Percentiles rank a stretch among this genome's conserved stretches.
Conservation (phyloP, 2,329 filamentous ascomycete genomes). For the Sporothrix phasma region DNA sequence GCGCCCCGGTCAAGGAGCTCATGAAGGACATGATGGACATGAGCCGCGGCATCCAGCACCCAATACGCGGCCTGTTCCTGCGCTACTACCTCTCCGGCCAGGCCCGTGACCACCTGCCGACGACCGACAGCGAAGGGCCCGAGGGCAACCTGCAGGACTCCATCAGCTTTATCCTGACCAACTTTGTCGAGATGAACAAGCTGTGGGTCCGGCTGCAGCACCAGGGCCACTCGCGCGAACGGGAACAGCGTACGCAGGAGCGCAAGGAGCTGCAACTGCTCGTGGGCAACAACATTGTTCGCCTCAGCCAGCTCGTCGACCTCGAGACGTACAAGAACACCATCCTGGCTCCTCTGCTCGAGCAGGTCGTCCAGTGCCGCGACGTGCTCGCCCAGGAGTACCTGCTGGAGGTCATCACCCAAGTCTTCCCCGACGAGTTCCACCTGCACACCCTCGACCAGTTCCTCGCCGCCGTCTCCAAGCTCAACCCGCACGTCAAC, state of each 20-base stretch:
- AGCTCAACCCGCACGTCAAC: constrained; percentile 92
- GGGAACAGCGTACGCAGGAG: constrained; percentile 88
- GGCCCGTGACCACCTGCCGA: constrained; percentile 78
- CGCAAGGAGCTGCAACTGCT: constrained; percentile 89
- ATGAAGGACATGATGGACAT: constrained; percentile 99
- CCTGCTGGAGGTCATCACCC: constrained; percentile 92
- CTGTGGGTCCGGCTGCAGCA: constrained; percentile 96
- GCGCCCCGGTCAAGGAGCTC: constrained; percentile 97
- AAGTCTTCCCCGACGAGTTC: constrained; percentile 97
- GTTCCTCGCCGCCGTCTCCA: constrained; percentile 83
- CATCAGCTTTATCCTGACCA: constrained; percentile 95
- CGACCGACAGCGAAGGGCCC: constrained; percentile 74
- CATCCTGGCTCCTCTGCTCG: constrained; percentile 78
- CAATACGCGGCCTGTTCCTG: constrained; percentile 86
- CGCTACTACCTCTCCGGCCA: constrained; percentile 95
- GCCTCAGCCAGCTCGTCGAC: constrained; percentile 90
- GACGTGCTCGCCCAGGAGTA: constrained; percentile 97
- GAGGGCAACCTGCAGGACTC: constrained; percentile 95
- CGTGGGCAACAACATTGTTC: constrained; percentile 91
- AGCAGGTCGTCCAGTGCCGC: constrained; percentile 95
- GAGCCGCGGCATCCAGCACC: constrained; percentile 95
- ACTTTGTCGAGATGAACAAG: constrained; percentile 99
- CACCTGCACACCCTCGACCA: constrained; percentile 95
- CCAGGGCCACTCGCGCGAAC: constrained; percentile 89
- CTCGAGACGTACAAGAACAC: constrained; percentile 86